A percentile compares a stretch with the other conserved stretches of the same genome.
Evolutionary conservation across 371 early-diverging fungal species (phyloP).

Genomic region (Mortierella sp.): DNA sequence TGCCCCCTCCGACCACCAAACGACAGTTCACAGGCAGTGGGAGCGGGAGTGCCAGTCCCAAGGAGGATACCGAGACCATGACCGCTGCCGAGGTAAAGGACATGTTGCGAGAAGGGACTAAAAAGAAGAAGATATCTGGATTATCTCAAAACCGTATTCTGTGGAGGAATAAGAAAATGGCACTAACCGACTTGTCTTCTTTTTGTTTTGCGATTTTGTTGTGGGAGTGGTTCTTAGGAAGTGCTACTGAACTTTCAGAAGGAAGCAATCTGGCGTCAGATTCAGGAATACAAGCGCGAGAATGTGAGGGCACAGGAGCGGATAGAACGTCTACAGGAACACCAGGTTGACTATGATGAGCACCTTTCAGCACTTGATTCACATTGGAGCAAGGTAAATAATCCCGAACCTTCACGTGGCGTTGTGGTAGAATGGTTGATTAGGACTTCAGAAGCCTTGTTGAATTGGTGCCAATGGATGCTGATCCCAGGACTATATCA

Average conservation of each 20-base stretch:
- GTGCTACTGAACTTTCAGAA: constrained; percentile 74
- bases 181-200: background rate
- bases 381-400: constrained; percentile 57
- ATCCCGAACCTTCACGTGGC: too few species aligned
- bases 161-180: background rate
- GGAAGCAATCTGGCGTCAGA: constrained; percentile 84
- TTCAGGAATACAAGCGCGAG: constrained; percentile 83
- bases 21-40: constrained; percentile 41
- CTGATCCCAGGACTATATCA: background rate
- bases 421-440: too few species aligned
- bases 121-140: background rate
- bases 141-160: background rate
- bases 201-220: background rate
- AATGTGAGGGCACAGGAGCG: constrained; percentile 58
- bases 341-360: constrained; percentile 47
- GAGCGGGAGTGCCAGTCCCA: constrained; percentile 28
- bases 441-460: too few species aligned
- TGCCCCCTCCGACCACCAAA: constrained; percentile 46
- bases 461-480: too few species aligned
- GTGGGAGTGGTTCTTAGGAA: constrained; percentile 20
- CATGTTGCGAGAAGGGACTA: background rate
- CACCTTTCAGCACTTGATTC: constrained; percentile 30
- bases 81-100: constrained; percentile 53
- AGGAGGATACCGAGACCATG: constrained; percentile 43
- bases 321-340: constrained; percentile 56